Evolutionary conservation across 306 rosid genomes (phyloP).

Genomic region (Oxytropis ochrocephala): DNA sequence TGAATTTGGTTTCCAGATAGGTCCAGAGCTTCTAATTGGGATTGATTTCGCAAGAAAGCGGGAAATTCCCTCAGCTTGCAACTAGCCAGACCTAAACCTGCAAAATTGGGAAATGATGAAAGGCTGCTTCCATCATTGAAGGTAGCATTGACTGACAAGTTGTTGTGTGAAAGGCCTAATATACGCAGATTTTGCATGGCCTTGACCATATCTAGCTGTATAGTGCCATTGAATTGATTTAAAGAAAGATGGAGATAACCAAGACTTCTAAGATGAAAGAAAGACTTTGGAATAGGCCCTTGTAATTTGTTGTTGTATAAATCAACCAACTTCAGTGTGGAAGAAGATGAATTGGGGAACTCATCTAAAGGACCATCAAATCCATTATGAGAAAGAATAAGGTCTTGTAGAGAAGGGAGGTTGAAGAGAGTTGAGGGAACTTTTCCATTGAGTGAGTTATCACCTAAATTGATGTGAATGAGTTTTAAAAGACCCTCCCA

Average conservation of each 20-base stretch:
- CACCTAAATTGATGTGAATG: not conserved
- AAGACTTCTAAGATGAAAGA: not conserved
- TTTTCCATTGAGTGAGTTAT: not conserved
- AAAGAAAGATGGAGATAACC: slow-evolving; percentile 13
- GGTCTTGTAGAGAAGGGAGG: not conserved
- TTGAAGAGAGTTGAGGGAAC: not conserved
- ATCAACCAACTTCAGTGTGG: slow-evolving; percentile 10
- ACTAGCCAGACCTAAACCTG: slow-evolving; percentile 16
- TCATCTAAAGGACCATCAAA: slow-evolving; percentile 11
- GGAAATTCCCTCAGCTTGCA: slow-evolving; percentile 25
- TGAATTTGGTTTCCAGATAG: slow-evolving; percentile 30
- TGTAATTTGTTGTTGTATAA: slow-evolving; percentile 27
- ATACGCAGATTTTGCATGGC: not conserved
- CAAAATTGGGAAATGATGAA: not conserved
- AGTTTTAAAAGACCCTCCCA: not conserved
- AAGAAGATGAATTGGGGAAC: not conserved
- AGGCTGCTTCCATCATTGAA: accelerated
- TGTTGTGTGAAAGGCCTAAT: slow-evolving; percentile 47
- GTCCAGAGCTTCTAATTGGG: not conserved
- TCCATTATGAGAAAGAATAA: not conserved
- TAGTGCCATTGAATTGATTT: slow-evolving; percentile 32
- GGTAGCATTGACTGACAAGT: not conserved
- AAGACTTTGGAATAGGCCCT: slow-evolving; percentile 39
- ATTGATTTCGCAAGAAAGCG: slow-evolving; percentile 20
- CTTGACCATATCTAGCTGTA: not conserved